phyloP scores from a whole-genome alignment of 1,284 basidiomycete species.

The Erythrobasidium hasegawianum region DNA sequence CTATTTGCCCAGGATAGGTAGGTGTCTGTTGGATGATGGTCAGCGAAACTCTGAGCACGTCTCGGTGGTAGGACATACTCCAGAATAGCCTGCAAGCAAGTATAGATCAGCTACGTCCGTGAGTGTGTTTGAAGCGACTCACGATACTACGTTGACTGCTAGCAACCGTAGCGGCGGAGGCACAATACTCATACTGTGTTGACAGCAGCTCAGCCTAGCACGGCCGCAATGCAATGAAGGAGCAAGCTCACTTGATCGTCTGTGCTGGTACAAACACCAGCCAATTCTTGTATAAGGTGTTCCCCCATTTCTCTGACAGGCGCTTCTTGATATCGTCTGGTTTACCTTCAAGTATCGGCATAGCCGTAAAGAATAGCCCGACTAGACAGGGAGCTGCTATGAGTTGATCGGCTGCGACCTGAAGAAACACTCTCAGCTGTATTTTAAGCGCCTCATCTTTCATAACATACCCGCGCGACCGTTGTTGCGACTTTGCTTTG shows the following conservation, averaged over 20 bases:
- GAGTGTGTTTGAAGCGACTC: too few species aligned
- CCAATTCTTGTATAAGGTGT: conserved; percentile 69
- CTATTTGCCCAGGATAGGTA: conserved; percentile 32
- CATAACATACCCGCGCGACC: conserved; percentile 43
- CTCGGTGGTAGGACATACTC: background rate
- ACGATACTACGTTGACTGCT: conserved; percentile 31
- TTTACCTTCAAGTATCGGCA: conserved; percentile 32
- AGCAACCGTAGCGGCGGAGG: conserved; percentile 21
- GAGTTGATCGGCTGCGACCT: conserved; percentile 56
- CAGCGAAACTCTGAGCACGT: too few species aligned
- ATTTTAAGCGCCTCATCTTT: background rate
- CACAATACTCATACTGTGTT: conserved; percentile 19
- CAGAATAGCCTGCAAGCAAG: conserved; percentile 27
- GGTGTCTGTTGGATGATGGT: too few species aligned
- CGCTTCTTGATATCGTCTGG: conserved; percentile 28
- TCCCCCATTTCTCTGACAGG: conserved; percentile 28
- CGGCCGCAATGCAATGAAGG: background rate
- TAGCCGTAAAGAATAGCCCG: conserved; percentile 33
- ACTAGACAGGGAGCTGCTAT: conserved; percentile 33
- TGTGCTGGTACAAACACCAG: conserved; percentile 35
- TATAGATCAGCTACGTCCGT: background rate
- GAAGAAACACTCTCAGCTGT: conserved; percentile 21
- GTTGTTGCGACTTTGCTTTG: conserved; percentile 36
- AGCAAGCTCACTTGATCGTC: conserved; percentile 2
- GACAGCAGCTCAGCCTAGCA: background rate